Base-by-base conservation (phyloP, 2,329 filamentous ascomycete species). In the Colletotrichum limetticola region DNA sequence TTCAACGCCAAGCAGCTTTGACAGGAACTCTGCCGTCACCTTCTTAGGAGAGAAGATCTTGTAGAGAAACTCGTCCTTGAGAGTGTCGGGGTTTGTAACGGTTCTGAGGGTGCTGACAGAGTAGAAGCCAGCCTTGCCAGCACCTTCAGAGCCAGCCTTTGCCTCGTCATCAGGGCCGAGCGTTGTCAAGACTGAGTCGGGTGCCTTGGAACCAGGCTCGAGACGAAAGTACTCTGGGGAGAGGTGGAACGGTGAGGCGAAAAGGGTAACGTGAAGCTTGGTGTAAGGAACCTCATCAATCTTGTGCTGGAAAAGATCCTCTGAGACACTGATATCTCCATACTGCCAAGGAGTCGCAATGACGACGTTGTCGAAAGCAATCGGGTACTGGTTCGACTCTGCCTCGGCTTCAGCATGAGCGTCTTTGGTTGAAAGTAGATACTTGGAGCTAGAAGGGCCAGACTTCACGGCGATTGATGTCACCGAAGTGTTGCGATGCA, bases 231-330 rank as follows among this genome's bases (percentile, higher is more conserved):
- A 95, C 3, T 81, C 81, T 0, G 93, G 88, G 24, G 90, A 91
- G n/a, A 97, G 88, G n/a, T 84, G 87, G 76, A 91, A 90, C 0
- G 94, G 91, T 0, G 95, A 94, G 0, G 95, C 88, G 78, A 99
- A 96, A 1, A 98, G 89, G 0, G 96, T 98, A 65, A 98, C 96
- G 78, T 98, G 93, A 0, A 98, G 88, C 60, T 90, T 89, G 3
- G 95, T 94, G 80, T 98, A 99, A 0, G 94, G 93, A n/a, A 98
- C 92, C 58, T 89, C 82, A 76, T 97, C 93, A 1, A 97, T 95
- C 4, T 84, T 82, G 37, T 88, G 86, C 66, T 94, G 92, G 19
- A 95, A 89, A 28, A 97, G 89, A 30, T 87, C 85, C 46, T 92
- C 87, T 0, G 91, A 91, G 1, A 87, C 83, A 3, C 86, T 83